phyloP scores from a whole-genome alignment of 345 rosid genomes.

The Populus deltoides region DNA sequence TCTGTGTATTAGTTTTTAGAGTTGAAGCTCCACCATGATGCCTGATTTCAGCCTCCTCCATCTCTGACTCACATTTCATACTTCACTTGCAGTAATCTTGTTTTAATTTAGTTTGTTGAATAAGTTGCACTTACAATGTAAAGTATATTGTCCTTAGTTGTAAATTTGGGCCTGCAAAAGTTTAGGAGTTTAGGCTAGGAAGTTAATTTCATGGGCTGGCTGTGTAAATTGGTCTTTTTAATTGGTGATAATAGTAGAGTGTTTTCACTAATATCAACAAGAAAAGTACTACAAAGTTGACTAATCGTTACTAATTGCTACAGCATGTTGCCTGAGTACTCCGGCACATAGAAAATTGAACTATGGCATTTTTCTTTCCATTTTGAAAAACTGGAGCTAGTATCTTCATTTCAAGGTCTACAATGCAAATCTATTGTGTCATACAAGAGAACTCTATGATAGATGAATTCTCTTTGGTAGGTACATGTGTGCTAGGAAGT shows the following conservation, averaged over 20 bases:
- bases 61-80: background rate
- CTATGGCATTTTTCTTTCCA: background rate
- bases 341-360: background rate
- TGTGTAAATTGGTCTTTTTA: no score
- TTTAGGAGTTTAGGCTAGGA: background rate
- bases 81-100: background rate
- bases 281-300: background rate
- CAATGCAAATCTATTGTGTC: background rate
- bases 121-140: no score
- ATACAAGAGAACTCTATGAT: no score
- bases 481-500: background rate
- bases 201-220: no score
- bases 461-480: no score
- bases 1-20: no score
- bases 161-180: background rate
- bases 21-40: background rate
- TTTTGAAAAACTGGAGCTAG: background rate
- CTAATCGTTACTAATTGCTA: background rate
- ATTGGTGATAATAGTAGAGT: background rate
- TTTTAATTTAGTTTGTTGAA: background rate
- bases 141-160: background rate
- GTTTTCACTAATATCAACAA: background rate
- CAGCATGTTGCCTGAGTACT: background rate
- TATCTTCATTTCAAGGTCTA: background rate
- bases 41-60: background rate